Base-by-base conservation (phyloP, 1,139 yeast species). In the Hemisphaericaspora xylofermentans region DNA sequence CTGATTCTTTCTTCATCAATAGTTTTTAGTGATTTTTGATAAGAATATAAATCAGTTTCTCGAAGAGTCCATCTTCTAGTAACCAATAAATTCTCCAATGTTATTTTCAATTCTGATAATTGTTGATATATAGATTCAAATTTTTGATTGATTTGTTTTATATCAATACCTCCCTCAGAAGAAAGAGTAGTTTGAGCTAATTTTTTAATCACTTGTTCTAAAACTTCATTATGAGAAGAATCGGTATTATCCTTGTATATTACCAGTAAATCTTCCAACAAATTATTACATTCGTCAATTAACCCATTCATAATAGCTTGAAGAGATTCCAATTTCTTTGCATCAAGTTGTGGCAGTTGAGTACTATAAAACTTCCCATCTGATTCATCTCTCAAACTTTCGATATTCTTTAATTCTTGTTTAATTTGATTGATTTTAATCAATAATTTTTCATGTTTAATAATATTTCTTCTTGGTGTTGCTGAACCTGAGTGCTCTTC, bases 31-130 rank as follows among this genome's bases (percentile, higher is more conserved):
- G 73, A 74, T 55, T 83, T 80, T 61, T 89, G 95, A 60, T 86
- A 91, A 41, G 76, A 75, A 64, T 86, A 93, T 51, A 93, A 71
- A 63, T 93, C 98, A 0, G 98, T 93, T 57, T 89, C 96, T 57
- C 98, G 79, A 64, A 93, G 71, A 2, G 98, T 91, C 98, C 98
- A 93, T 61, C 98, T 79, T 64, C 96, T 82, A 3, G 98, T 93
- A 27, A 93, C 80, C 49, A 89, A 71, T 50, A 93, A 68, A 52
- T 87, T 88, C 53, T 88, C 96, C 47, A 93, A 71, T 16, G 82
- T 83, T 19, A 79, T 71, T 61, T 88, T 88, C 52, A 88, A 71
- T 35, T 76, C 79, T 28, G 79, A 68, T 49, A 93, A 69, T 47
- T 62, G 60, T 29, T 57, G 52, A 52, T 69, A 71, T 19, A 71